Conservation (phyloP, 306 rosid genomes). For the Cicer chorassanicum region DNA sequence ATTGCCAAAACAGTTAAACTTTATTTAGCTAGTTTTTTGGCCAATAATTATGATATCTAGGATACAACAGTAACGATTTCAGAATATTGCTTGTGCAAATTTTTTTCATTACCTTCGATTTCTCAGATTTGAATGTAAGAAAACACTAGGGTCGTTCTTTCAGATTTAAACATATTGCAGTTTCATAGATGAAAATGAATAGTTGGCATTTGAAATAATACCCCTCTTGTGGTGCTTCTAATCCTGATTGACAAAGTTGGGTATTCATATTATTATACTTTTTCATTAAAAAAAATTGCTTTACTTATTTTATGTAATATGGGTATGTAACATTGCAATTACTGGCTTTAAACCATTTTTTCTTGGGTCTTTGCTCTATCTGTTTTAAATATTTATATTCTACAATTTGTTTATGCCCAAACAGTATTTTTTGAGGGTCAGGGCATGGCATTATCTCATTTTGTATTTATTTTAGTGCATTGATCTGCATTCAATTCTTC, state of each 20-base stretch:
- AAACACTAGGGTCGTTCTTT: slow-evolving; percentile 32
- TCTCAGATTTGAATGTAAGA: slow-evolving; percentile 21
- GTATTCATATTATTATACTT: background rate
- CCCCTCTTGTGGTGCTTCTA: slow-evolving; percentile 9
- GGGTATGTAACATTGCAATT: slow-evolving; percentile 6
- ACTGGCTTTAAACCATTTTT: slow-evolving; percentile 23
- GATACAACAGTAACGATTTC: background rate
- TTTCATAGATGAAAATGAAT: slow-evolving; percentile 18
- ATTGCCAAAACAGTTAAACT: slow-evolving; percentile 24
- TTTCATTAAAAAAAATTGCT: slow-evolving; percentile 4
- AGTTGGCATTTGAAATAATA: background rate
- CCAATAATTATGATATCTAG: slow-evolving; percentile 12
- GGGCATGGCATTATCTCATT: background rate
- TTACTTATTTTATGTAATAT: slow-evolving; percentile 21
- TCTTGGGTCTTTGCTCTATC: background rate
- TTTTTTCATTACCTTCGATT: slow-evolving; percentile 26
- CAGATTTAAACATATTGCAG: slow-evolving; percentile 22
- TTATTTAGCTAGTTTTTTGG: slow-evolving; percentile 1
- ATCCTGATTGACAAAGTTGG: slow-evolving; percentile 11
- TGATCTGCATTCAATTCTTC: slow-evolving; percentile 14
- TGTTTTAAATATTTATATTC: slow-evolving; percentile 10
- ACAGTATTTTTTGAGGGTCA: background rate
- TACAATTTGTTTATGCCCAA: background rate
- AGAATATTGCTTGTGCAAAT: slow-evolving; percentile 30
- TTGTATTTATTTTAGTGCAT: slow-evolving; percentile 8